These are phyloP conservation scores for Amoebophrya sp. DNA, from an alignment of 169 alveolate species.

Conservation along the genomic window DNA sequence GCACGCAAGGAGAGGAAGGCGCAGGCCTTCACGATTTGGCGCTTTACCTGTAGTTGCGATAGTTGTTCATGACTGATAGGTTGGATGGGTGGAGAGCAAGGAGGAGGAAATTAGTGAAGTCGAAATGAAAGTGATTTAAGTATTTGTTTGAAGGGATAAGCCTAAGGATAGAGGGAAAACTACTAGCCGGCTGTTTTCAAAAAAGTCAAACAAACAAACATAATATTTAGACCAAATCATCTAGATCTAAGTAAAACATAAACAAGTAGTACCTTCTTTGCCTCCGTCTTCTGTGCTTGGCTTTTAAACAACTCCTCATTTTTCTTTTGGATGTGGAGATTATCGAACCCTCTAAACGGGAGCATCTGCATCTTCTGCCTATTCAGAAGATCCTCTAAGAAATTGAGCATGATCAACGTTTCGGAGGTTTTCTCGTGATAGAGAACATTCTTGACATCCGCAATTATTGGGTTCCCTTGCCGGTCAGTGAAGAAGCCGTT, in stretches of 20 bases:
- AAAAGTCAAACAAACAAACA: too few species aligned
- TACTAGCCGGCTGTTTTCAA: too few species aligned
- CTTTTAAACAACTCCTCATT: background rate
- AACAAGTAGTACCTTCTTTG: too few species aligned
- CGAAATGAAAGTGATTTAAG: too few species aligned
- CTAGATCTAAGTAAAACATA: too few species aligned
- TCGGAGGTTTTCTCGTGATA: background rate
- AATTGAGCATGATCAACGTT: background rate
- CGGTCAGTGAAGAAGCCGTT: background rate
- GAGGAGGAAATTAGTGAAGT: too few species aligned
- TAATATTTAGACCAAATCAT: too few species aligned
- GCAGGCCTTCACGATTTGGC: constrained; percentile 2
- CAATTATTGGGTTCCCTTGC: background rate
- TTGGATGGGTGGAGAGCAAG: too few species aligned
- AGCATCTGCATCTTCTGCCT: background rate
- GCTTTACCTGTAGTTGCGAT: too few species aligned
- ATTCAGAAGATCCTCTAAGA: background rate
- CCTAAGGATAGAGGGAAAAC: too few species aligned
- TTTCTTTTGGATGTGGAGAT: background rate
- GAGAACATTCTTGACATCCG: background rate
- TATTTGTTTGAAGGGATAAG: too few species aligned
- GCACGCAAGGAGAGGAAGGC: background rate
- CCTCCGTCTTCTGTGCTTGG: background rate
- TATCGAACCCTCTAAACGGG: background rate
- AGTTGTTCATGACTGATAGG: too few species aligned